Conservation (phyloP, 139 green algal species). For the Micractinium sp. region DNA sequence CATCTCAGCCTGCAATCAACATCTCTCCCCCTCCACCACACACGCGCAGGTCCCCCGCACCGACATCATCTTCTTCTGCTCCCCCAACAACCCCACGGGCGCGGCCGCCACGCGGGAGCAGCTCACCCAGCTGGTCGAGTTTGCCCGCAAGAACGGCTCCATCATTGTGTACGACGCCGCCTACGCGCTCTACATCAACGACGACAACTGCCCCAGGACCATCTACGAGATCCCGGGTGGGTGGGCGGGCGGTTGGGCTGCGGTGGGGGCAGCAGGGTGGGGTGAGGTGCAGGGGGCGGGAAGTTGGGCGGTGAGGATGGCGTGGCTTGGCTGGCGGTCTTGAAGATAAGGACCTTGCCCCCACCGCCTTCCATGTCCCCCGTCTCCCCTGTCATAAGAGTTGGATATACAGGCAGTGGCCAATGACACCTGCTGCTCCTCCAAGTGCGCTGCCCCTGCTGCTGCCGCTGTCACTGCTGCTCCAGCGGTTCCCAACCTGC, state of each 20-base stretch:
- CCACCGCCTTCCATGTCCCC: too few relatives aligned
- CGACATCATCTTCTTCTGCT: constrained; percentile 99
- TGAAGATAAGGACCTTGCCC: background rate
- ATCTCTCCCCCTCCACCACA: background rate
- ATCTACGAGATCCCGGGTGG: constrained; percentile 97
- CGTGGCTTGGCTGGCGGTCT: background rate
- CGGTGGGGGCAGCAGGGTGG: background rate
- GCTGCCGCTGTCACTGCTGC: background rate
- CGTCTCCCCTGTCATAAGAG: too few relatives aligned
- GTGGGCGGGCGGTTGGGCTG: background rate
- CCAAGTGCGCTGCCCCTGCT: too few relatives aligned
- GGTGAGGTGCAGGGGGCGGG: background rate
- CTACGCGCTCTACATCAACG: constrained; percentile 96
- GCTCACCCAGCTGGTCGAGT: constrained; percentile 90
- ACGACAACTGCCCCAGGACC: constrained; percentile 91
- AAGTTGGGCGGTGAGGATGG: background rate
- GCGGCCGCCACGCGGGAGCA: constrained; percentile 92
- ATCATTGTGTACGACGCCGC: constrained; percentile 98
- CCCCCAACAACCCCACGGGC: constrained; percentile 97
- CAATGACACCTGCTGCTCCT: too few relatives aligned
- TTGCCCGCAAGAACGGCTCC: constrained; percentile 84
- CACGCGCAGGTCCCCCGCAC: constrained; percentile 69
- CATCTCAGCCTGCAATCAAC: too few relatives aligned
- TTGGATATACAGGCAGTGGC: too few relatives aligned
- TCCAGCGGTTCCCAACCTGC: background rate